Evolutionary conservation across 106 monocot species (phyloP).

Genomic region (Hemerocallis citrina): DNA sequence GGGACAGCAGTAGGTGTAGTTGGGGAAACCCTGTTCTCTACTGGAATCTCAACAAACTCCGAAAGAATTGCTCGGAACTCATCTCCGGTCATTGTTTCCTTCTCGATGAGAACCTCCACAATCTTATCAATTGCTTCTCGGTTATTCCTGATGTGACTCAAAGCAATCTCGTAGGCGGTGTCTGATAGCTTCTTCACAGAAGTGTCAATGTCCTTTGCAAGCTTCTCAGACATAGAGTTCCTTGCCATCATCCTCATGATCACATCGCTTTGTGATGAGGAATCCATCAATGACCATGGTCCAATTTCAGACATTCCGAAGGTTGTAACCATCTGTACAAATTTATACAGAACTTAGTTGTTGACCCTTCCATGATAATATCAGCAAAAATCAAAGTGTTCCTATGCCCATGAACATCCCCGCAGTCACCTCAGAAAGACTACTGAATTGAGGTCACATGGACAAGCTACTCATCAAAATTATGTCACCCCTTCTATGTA

Average conservation of each 20-base stretch:
- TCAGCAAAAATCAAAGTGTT: neutral
- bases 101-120: conserved; percentile 86
- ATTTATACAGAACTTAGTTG: neutral
- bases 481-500: too few species aligned
- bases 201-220: conserved; percentile 87
- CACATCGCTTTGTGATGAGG: conserved; percentile 64
- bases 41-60: conserved; percentile 83
- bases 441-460: too few species aligned
- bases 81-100: conserved; percentile 80
- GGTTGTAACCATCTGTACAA: conserved; percentile 74
- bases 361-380: neutral
- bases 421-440: neutral
- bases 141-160: conserved; percentile 83
- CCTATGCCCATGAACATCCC: neutral
- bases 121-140: conserved; percentile 94
- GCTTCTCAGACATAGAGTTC: conserved; percentile 95
- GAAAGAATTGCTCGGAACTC: conserved; percentile 92
- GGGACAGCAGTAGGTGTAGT: conserved; percentile 44
- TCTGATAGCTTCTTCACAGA: conserved; percentile 81
- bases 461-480: too few species aligned
- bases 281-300: conserved; percentile 92
- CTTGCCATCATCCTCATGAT: conserved; percentile 99
- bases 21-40: conserved; percentile 64
- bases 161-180: conserved; percentile 73
- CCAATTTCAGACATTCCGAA: conserved; percentile 98